phyloP scores from a whole-genome alignment of 2,329 filamentous ascomycete species.

The Aspergillus brasiliensis region DNA sequence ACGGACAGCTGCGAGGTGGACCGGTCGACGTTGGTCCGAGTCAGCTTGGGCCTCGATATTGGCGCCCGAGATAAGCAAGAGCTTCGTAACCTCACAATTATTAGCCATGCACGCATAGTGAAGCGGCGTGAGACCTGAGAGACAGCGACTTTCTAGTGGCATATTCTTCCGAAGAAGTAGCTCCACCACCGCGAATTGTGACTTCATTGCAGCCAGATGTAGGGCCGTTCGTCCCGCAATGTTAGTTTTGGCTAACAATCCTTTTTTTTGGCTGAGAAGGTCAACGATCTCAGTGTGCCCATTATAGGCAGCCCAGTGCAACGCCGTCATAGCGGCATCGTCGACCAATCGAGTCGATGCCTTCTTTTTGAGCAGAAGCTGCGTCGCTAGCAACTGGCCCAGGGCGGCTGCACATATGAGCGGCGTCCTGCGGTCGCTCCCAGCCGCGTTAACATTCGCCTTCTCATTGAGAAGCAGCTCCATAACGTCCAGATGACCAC shows the following conservation, averaged over 20 bases:
- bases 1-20: constrained; percentile 37
- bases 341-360: constrained; percentile 30
- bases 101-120: constrained; percentile 42
- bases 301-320: constrained; percentile 44
- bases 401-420: constrained; percentile 39
- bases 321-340: constrained; percentile 39
- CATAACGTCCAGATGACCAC: constrained; percentile 30
- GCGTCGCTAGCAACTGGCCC: constrained; percentile 30
- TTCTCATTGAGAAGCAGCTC: constrained; percentile 34
- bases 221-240: constrained; percentile 36
- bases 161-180: constrained; percentile 37
- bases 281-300: constrained; percentile 41
- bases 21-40: constrained; percentile 30
- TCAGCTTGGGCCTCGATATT: constrained; percentile 37
- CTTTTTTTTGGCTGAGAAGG: constrained; percentile 34
- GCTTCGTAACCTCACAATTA: constrained; percentile 31
- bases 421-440: constrained; percentile 37
- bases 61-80: constrained; percentile 37
- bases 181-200: constrained; percentile 42
- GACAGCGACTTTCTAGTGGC: constrained; percentile 33
- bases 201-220: constrained; percentile 39
- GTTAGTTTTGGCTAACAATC: constrained; percentile 30
- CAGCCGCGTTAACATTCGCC: constrained; percentile 35
- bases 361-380: constrained; percentile 36
- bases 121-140: constrained; percentile 32